phyloP scores from a whole-genome alignment of 257 asterid genomes.

The Verbena officinalis region DNA sequence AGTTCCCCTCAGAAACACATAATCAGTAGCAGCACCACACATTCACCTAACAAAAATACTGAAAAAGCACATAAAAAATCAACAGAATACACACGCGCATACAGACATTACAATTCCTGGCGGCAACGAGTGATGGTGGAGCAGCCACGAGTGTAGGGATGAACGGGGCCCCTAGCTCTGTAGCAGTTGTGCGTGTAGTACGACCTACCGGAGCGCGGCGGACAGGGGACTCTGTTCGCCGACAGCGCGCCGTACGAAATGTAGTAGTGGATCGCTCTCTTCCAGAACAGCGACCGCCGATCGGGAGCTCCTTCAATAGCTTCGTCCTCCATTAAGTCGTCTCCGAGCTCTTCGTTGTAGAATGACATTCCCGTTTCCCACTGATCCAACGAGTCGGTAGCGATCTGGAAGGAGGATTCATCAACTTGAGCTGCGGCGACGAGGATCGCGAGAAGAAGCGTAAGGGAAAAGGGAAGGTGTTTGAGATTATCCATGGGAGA shows the following conservation, averaged over 20 bases:
- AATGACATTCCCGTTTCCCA: conserved; percentile 43
- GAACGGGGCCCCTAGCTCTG: conserved; percentile 68
- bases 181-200: conserved; percentile 77
- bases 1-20: neutral
- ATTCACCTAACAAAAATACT: neutral
- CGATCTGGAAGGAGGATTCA: conserved; percentile 32
- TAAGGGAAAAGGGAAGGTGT: conserved; percentile 14
- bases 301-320: conserved; percentile 14
- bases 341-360: conserved; percentile 30
- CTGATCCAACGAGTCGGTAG: conserved; percentile 34
- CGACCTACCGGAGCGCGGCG: conserved; percentile 88
- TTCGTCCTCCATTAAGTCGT: conserved; percentile 14
- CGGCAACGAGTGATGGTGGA: conserved; percentile 89
- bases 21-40: neutral
- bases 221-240: conserved; percentile 76
- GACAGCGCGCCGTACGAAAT: conserved; percentile 79
- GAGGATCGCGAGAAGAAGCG: conserved; percentile 37
- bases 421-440: conserved; percentile 35
- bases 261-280: conserved; percentile 49
- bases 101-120: conserved; percentile 30
- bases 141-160: conserved; percentile 79
- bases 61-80: neutral
- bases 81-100: neutral
- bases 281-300: conserved; percentile 76
- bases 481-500: conserved; percentile 41